Base-by-base conservation (phyloP, 257 asterid species). In the Nicotiana otophora region DNA sequence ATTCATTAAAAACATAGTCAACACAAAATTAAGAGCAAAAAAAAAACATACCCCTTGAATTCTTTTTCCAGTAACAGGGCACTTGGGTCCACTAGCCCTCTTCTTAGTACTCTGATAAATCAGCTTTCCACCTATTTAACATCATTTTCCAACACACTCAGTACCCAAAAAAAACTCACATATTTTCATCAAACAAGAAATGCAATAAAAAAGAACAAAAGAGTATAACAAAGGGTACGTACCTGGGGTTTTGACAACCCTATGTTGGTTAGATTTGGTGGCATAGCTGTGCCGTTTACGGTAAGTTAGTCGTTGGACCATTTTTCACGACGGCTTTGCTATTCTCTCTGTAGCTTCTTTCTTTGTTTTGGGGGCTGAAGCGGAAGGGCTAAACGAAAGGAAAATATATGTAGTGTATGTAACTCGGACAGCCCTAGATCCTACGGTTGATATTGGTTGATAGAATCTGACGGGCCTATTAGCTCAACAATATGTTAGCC, bases 171-270 rank as follows among this genome's bases (percentile, higher is more conserved):
- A 77, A 51, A 33, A 10, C 3, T 28, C 28, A 15, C 33, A 8
- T 51, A 28, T 60, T 33, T 16, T 17, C 10, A 1, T 7, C 5
- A 70, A 60, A 16, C 28, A 39, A 66, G 34, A 53, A 26, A 79
- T 63, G 11, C 0, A 26, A 82, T 15, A 74, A 10, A 7, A 62
- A 23, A 1, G 48, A 0, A 4, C 3, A 19, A 7, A 15, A 3
- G 12, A 20, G 42, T 26, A 33, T 20, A 68, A 20, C 3, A 5
- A 39, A 28, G 15, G 28, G 5, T 4, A 42, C 23, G 28, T 84
- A 94, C 97, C 97, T 6, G 98, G 98, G 60, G 97, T 93, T 88
- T 94, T 94, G 46, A 94, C 97, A 81, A 94, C 74, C 14, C 97
- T 85, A 77, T 94, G 97, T 42, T 93, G 97, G 58, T 94, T 93